A percentile compares a stretch with the other conserved stretches of the same genome.
Evolutionary conservation across 176 grass and related monocot genomes (phyloP).

Genomic region (Cymbopogon citratus): DNA sequence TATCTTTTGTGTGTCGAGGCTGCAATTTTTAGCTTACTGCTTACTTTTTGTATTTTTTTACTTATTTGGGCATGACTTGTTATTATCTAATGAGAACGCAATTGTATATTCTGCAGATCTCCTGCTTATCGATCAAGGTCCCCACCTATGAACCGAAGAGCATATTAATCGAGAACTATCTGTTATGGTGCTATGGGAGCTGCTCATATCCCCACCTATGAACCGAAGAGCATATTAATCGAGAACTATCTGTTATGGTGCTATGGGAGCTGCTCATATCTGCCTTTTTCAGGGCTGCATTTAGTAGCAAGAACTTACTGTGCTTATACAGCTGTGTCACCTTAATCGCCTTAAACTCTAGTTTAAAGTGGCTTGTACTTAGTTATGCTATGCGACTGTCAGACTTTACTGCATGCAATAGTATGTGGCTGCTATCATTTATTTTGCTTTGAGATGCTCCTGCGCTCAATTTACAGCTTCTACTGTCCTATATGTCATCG

Average conservation of each 20-base stretch:
- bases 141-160: constrained; percentile 18
- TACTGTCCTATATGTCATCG: neutral
- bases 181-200: neutral
- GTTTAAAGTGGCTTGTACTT: neutral
- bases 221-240: constrained; percentile 28
- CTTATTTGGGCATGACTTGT: neutral
- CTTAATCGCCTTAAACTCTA: neutral
- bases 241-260: neutral
- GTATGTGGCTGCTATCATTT: neutral
- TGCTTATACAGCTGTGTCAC: neutral
- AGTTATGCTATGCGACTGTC: neutral
- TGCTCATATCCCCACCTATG: constrained; percentile 10
- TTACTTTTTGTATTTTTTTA: neutral
- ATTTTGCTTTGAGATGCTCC: neutral
- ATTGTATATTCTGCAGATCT: constrained; percentile 11
- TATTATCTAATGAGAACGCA: neutral
- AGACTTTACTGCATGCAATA: neutral
- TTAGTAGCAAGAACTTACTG: constrained; percentile 19
- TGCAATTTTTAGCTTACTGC: neutral
- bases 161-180: neutral
- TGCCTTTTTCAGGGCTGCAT: neutral
- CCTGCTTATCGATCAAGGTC: constrained; percentile 36
- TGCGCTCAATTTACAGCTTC: neutral
- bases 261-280: neutral
- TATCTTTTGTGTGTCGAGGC: neutral